Evolutionary conservation across 164 flowering plant genomes (phyloP).

Genomic region (Litsea cubeba): DNA sequence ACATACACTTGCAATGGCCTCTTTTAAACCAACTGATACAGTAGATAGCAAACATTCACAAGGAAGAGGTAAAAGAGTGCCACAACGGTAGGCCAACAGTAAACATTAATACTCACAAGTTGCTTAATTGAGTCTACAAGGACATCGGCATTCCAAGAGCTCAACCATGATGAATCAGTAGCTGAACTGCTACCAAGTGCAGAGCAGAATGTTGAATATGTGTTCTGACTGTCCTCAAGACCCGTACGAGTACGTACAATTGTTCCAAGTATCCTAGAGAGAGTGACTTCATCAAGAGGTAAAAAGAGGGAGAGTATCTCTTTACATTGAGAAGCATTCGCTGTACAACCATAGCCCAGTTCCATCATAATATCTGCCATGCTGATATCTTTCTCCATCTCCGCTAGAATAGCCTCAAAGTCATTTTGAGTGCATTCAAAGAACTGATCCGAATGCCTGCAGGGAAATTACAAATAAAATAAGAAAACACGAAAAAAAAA

Average conservation of each 20-base stretch:
- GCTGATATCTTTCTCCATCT: slow-evolving; percentile 80
- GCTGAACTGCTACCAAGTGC: slow-evolving; percentile 50
- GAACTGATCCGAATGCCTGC: slow-evolving; percentile 60
- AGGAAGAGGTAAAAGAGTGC: not conserved
- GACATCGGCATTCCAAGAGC: slow-evolving; percentile 76
- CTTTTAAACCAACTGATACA: not conserved
- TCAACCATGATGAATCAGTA: slow-evolving; percentile 45
- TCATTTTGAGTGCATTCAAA: slow-evolving; percentile 49
- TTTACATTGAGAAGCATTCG: slow-evolving; percentile 62
- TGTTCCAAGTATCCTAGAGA: slow-evolving; percentile 65
- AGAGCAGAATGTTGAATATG: slow-evolving; percentile 50
- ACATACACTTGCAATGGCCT: not conserved
- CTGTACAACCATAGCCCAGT: slow-evolving; percentile 89
- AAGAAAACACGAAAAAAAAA: not conserved
- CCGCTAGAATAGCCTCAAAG: slow-evolving; percentile 72
- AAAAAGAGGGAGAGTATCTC: slow-evolving; percentile 65
- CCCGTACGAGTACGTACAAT: slow-evolving; percentile 59
- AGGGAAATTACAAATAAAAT: slow-evolving; percentile 3
- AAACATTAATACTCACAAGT: slow-evolving; percentile 49
- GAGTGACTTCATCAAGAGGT: slow-evolving; percentile 65
- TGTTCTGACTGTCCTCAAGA: slow-evolving; percentile 59
- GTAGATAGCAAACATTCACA: not conserved
- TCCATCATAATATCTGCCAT: slow-evolving; percentile 80
- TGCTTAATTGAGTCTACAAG: slow-evolving; percentile 77
- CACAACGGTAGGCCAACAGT: not conserved